Conservation (phyloP, 139 green algal genomes). For the Volvox africanus region DNA sequence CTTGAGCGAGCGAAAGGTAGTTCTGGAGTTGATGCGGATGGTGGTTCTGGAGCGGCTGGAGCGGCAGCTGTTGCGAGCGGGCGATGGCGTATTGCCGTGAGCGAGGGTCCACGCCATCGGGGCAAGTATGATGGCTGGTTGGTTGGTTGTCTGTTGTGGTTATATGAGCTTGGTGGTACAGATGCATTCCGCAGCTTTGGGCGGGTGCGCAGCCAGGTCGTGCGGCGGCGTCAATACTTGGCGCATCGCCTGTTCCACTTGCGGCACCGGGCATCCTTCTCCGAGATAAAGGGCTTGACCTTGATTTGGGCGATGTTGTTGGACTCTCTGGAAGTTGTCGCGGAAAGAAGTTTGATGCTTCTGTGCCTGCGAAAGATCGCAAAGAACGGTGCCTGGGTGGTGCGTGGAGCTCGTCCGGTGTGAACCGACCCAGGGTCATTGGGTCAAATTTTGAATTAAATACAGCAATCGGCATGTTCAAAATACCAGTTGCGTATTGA, state of each 20-base stretch:
- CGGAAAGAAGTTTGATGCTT: too few species aligned
- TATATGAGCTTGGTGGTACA: too few species aligned
- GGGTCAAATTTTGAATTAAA: too few species aligned
- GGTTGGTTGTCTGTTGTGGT: neutral
- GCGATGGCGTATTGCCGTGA: neutral
- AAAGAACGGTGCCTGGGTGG: neutral
- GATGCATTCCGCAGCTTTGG: neutral
- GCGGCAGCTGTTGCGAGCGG: neutral
- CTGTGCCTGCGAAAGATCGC: neutral
- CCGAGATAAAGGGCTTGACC: too few species aligned
- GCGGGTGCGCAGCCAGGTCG: neutral
- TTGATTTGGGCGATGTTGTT: too few species aligned
- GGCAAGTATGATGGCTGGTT: neutral
- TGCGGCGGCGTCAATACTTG: neutral
- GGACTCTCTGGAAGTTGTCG: too few species aligned
- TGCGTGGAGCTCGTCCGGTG: neutral
- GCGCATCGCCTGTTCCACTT: too few species aligned
- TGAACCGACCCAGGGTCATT: constrained; percentile 8
- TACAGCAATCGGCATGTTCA: too few species aligned
- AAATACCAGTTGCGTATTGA: too few species aligned
- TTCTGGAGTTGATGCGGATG: neutral
- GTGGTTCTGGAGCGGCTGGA: neutral
- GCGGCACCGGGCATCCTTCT: too few species aligned
- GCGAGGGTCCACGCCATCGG: neutral
- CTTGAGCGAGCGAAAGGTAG: neutral